A percentile compares a stretch with the other conserved stretches of the same genome.
phyloP scores from a whole-genome alignment of 768 basidiomycete genomes.

The Leccinum imitatum region DNA sequence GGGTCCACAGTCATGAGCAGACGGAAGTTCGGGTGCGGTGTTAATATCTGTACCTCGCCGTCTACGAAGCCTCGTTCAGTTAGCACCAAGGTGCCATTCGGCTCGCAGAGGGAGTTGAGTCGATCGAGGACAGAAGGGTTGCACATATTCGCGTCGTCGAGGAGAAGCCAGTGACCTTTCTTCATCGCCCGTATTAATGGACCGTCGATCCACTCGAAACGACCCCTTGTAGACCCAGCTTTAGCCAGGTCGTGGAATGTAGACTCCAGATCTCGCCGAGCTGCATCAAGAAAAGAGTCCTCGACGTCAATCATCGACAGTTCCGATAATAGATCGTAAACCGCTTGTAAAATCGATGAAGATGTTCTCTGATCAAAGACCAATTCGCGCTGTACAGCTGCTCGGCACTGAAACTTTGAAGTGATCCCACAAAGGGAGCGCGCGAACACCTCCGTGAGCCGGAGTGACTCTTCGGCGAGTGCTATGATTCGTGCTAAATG shows the following conservation, averaged over 20 bases:
- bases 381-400: conserved; percentile 18
- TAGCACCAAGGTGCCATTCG: conserved; percentile 75
- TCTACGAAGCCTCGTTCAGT: conserved; percentile 87
- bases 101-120: conserved; percentile 94
- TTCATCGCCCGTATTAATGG: conserved; percentile 86
- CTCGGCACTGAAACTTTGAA: conserved; percentile 15
- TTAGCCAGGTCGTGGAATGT: conserved; percentile 25
- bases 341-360: conserved; percentile 24
- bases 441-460: conserved; percentile 38
- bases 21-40: conserved; percentile 86
- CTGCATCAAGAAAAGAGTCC: conserved; percentile 12
- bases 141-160: conserved; percentile 94
- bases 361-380: conserved; percentile 15
- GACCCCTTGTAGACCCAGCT: conserved; percentile 40
- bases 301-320: conserved; percentile 18
- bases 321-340: conserved; percentile 30
- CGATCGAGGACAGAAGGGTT: conserved; percentile 94
- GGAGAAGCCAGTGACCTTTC: conserved; percentile 82
- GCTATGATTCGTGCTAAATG: conserved; percentile 36
- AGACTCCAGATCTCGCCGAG: conserved; percentile 15
- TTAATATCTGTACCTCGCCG: conserved; percentile 69
- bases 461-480: conserved; percentile 42
- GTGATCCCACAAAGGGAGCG: conserved; percentile 34
- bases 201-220: conserved; percentile 95
- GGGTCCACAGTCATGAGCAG: conserved; percentile 94